Base-by-base conservation (phyloP, 306 rosid species). In the Fragaria iinumae region DNA sequence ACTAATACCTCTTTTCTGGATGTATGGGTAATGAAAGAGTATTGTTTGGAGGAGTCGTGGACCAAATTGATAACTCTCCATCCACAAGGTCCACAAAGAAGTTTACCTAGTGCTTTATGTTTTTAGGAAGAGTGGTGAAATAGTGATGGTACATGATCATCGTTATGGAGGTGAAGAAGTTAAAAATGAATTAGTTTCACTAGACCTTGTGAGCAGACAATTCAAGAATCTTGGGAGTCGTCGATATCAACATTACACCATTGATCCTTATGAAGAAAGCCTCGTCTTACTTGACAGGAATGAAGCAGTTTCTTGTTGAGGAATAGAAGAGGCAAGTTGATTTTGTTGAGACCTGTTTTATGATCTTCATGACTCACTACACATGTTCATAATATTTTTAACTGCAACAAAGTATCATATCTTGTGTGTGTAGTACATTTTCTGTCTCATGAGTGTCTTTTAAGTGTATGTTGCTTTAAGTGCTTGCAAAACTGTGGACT, bases 121-220 rank as follows among this genome's bases (percentile, higher is more conserved):
- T 25, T 60, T 60, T 60, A 60, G 67, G 39, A 60, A 60, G 67
- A 60, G 67, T 4, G 67, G 67, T 60, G 66, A 60, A 60, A 17
- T 60, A 60, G 18, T 60, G 39, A 11, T 60, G 38, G 20, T 21
- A 57, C 25, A 11, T 20, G n/a, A 20, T 20, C 10, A 53, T 20
- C 0, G 8, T n/a, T 25, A 23, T 11, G 38, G 29, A 60, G 8
- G 39, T 1, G 39, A 12, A 23, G 66, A 60, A 27, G 38, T 18
- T 25, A 13, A 8, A 60, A 60, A 2, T 12, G 67, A 60, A 27
- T 29, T 60, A 12, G 36, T 27, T 60, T 60, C 67, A 0, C 67
- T 60, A 2, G 39, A 60, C 3, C 67, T 29, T 27, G 67, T 60
- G 39, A 60, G 67, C 8, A 18, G 39, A 60, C 18, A 60, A 11